Percentiles rank a stretch among this genome's conserved stretches.
phyloP scores from a whole-genome alignment of 768 basidiomycete genomes.

The Leccinum aurantiacum region DNA sequence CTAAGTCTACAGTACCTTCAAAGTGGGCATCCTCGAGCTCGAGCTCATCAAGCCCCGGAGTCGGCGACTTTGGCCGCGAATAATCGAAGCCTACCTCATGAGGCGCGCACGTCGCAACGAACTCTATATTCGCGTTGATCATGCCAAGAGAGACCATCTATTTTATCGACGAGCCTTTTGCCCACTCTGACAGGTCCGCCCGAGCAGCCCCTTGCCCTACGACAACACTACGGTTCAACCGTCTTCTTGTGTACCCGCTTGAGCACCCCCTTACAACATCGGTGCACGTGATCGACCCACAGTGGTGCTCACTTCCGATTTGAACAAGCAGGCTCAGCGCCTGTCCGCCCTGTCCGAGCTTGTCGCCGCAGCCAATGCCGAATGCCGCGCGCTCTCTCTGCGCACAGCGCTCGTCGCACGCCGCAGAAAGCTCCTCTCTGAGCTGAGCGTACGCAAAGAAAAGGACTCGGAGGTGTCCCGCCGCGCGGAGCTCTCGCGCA shows the following conservation, averaged over 20 bases:
- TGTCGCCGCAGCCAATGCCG: no score
- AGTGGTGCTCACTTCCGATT: no score
- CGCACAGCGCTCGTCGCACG: no score
- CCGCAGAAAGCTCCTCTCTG: constrained; percentile 25
- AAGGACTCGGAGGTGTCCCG: constrained; percentile 74
- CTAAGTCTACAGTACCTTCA: constrained; percentile 88
- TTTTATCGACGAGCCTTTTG: constrained; percentile 55
- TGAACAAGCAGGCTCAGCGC: no score
- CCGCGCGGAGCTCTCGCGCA: constrained; percentile 63
- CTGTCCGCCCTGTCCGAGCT: no score
- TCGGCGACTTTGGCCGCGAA: constrained; percentile 59
- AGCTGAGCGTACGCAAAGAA: constrained; percentile 38
- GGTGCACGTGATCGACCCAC: no score
- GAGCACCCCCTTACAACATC: no score
- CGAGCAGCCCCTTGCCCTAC: no score
- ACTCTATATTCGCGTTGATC: constrained; percentile 84
- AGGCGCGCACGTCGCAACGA: constrained; percentile 83
- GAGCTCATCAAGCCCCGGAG: constrained; percentile 68
- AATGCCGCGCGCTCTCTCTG: no score
- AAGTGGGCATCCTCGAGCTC: constrained; percentile 65
- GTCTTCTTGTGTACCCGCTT: no score
- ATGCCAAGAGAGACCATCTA: constrained; percentile 80
- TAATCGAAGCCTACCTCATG: constrained; percentile 91
- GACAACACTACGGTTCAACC: no score
- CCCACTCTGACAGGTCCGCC: constrained; percentile 33